Percentiles rank a stretch among this genome's conserved stretches.
Conservation (phyloP, 345 rosid species). For the Viola odorata region DNA sequence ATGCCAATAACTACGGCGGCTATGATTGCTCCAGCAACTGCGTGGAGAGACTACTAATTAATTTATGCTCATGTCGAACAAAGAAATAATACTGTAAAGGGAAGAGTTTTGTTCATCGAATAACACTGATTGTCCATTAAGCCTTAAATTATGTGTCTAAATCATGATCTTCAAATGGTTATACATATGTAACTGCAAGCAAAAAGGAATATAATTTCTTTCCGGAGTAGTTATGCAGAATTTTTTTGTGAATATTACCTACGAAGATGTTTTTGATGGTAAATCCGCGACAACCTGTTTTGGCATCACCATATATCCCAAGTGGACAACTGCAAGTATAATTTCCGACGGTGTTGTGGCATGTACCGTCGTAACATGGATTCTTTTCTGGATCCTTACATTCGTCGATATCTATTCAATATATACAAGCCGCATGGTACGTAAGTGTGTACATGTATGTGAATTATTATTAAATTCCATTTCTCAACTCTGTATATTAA, state of each 20-base stretch:
- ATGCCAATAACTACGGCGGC: background rate
- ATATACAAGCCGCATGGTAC: background rate
- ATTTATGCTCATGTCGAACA: background rate
- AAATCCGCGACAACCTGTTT: conserved; percentile 7
- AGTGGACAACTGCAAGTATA: conserved; percentile 12
- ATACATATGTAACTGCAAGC: background rate
- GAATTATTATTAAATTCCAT: background rate
- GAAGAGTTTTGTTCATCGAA: background rate
- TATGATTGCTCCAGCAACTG: conserved; percentile 9
- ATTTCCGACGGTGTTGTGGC: conserved; percentile 1
- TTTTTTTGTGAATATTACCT: background rate
- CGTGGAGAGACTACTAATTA: background rate
- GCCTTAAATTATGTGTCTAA: too few relatives aligned
- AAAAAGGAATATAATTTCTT: too few relatives aligned
- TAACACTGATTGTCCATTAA: background rate
- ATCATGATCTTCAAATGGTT: too few relatives aligned
- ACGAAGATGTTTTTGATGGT: background rate
- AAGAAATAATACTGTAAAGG: background rate
- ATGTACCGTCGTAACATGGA: conserved; percentile 10
- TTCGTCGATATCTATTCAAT: conserved; percentile 13
- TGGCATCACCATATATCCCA: conserved; percentile 18
- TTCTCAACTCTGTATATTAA: background rate
- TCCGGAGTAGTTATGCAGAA: too few relatives aligned
- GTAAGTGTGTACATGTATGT: too few relatives aligned
- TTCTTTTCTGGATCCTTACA: conserved; percentile 1